Evolutionary conservation across 306 rosid species (phyloP).

Genomic region (Castanea mollissima): DNA sequence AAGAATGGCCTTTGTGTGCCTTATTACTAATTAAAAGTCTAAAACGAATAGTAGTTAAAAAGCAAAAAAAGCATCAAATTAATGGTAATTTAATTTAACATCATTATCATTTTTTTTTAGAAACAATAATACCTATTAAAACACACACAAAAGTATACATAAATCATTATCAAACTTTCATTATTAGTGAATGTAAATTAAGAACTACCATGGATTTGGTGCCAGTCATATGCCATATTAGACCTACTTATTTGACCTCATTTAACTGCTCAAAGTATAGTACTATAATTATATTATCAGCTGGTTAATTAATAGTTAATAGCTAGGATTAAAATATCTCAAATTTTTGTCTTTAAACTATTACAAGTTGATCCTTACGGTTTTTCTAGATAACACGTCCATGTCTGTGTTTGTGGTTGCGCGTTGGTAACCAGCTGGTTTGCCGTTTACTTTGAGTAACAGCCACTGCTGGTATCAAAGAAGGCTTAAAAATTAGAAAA

Average conservation of each 20-base stretch:
- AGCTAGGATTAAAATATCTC: neutral
- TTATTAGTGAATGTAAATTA: neutral
- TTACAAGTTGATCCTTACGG: neutral
- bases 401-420: conserved; percentile 23
- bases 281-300: neutral
- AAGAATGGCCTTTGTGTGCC: neutral
- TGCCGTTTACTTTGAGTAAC: conserved; percentile 49
- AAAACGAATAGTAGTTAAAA: neutral
- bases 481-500: neutral
- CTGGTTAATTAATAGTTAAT: neutral
- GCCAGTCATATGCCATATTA: neutral
- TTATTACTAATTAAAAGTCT: neutral
- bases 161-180: too few relatives aligned
- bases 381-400: conserved; percentile 2
- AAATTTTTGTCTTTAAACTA: neutral
- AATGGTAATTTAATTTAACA: too few relatives aligned
- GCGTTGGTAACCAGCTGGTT: conserved; percentile 46
- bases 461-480: conserved; percentile 26
- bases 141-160: too few relatives aligned
- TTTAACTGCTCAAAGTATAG: neutral
- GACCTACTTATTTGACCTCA: neutral
- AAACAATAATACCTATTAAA: too few relatives aligned
- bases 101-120: too few relatives aligned
- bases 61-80: neutral
- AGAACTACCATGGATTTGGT: neutral